These are phyloP conservation scores for Quercus mongolica DNA, from an alignment of 306 rosid genomes.

Conservation along the genomic window DNA sequence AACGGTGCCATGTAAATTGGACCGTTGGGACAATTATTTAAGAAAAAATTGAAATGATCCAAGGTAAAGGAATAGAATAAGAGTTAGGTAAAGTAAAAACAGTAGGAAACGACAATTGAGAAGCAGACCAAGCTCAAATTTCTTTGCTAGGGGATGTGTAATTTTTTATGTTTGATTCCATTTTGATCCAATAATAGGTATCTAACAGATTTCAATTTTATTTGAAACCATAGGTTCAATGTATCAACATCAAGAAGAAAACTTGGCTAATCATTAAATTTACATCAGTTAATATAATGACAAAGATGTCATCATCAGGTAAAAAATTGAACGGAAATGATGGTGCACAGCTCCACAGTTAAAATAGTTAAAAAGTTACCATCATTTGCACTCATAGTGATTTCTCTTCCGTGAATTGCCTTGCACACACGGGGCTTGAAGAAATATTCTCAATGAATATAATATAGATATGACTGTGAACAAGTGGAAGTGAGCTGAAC, in stretches of 20 bases:
- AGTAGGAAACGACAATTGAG: conserved; percentile 27
- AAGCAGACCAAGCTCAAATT: conserved; percentile 32
- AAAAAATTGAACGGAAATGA: neutral
- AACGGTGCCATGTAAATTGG: conserved; percentile 60
- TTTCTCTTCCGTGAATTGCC: neutral
- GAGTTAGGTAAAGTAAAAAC: conserved; percentile 22
- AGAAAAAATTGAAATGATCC: conserved; percentile 16
- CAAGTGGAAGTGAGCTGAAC: no score
- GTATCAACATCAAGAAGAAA: conserved; percentile 4
- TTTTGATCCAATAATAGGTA: neutral
- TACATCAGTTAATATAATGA: neutral
- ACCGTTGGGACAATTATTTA: conserved; percentile 56
- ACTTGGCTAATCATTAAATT: neutral
- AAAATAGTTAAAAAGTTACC: neutral
- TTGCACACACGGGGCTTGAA: no score
- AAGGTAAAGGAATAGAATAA: conserved; percentile 43
- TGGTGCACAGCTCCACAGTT: neutral
- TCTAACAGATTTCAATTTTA: neutral
- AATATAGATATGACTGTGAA: no score
- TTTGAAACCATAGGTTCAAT: neutral
- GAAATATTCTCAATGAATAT: no score
- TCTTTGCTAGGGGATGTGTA: conserved; percentile 19
- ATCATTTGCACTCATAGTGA: neutral
- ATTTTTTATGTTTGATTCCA: neutral
- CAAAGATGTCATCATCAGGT: neutral